Evolutionary conservation across 192 early-diverging fungal genomes (phyloP).

Genomic region (Cetraspora pellucida): DNA sequence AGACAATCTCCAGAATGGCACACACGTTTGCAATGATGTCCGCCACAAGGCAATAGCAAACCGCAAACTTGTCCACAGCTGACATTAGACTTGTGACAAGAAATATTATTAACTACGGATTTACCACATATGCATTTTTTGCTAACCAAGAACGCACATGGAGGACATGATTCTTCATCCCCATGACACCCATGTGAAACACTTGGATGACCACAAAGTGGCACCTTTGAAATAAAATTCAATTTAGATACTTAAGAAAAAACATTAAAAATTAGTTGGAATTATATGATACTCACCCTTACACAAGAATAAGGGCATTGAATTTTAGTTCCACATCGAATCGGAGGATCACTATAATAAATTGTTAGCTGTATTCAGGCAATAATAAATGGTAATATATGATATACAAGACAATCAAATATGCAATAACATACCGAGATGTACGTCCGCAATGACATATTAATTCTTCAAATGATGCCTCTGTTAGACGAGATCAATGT

Average conservation of each 20-base stretch:
- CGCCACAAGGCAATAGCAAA: slow-evolving; percentile 59
- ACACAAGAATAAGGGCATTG: no score
- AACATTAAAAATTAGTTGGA: no score
- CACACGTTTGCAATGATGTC: slow-evolving; percentile 77
- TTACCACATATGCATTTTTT: slow-evolving; percentile 80
- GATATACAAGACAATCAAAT: no score
- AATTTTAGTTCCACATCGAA: slow-evolving; percentile 78
- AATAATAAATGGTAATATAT: no score
- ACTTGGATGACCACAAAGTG: slow-evolving; percentile 79
- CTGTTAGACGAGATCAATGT: slow-evolving; percentile 31
- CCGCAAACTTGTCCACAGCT: slow-evolving; percentile 75
- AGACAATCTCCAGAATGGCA: slow-evolving; percentile 84
- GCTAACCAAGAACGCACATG: slow-evolving; percentile 82
- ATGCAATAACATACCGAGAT: slow-evolving; percentile 3
- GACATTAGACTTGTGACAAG: slow-evolving; percentile 77
- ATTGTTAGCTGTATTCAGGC: no score
- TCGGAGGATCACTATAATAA: slow-evolving; percentile 70
- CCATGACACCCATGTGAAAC: slow-evolving; percentile 84
- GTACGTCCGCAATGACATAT: slow-evolving; percentile 87
- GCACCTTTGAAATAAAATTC: slow-evolving; percentile 67
- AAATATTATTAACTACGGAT: slow-evolving; percentile 72
- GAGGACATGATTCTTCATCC: slow-evolving; percentile 84
- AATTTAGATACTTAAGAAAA: slow-evolving; percentile 69
- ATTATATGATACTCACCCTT: no score
- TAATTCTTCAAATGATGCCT: slow-evolving; percentile 81